phyloP scores from a whole-genome alignment of 345 rosid species.

The Ailanthus altissimus region DNA sequence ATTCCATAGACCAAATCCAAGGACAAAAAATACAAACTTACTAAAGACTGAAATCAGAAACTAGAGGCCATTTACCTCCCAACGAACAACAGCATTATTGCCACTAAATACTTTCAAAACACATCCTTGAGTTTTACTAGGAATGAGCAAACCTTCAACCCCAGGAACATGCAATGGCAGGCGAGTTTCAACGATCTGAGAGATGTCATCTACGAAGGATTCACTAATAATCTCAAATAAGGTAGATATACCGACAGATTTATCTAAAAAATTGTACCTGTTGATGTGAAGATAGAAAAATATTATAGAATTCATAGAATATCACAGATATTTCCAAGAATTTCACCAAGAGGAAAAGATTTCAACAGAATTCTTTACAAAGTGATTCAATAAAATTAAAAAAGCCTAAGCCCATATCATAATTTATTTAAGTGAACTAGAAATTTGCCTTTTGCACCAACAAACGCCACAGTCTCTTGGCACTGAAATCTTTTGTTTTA shows the following conservation, averaged over 20 bases:
- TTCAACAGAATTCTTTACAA: conserved; percentile 7
- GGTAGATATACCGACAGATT: conserved; percentile 81
- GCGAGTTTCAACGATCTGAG: conserved; percentile 68
- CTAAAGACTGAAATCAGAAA: background rate
- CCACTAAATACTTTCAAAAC: conserved; percentile 59
- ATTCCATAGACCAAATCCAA: background rate
- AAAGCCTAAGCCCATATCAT: background rate
- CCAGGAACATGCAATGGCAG: conserved; percentile 71
- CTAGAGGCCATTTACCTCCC: conserved; percentile 70
- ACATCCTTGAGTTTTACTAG: conserved; percentile 72
- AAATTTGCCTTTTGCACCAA: background rate
- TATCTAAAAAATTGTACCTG: conserved; percentile 91
- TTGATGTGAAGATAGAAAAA: conserved; percentile 20
- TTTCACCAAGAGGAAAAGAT: background rate
- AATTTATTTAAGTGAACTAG: background rate
- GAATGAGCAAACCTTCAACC: conserved; percentile 74
- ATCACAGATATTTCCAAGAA: background rate
- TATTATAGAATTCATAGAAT: background rate
- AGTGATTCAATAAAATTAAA: background rate
- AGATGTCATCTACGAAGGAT: conserved; percentile 49
- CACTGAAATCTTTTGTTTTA: background rate
- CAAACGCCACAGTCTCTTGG: background rate
- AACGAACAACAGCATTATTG: conserved; percentile 79
- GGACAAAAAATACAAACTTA: background rate
- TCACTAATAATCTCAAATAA: conserved; percentile 62